Conservation (phyloP, 805 yeast genomes). For the Saccharomyces eubayanus region DNA sequence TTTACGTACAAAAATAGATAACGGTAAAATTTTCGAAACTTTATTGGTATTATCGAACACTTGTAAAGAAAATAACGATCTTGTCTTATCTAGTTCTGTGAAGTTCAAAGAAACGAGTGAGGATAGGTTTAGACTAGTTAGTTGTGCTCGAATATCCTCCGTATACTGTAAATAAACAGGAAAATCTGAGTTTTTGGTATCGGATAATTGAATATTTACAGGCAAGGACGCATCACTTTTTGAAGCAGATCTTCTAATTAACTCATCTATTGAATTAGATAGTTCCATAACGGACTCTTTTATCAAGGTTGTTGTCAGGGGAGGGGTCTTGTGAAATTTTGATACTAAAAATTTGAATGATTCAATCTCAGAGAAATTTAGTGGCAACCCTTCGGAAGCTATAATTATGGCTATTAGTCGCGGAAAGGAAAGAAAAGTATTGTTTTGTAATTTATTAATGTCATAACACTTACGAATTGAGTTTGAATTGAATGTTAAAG, state of each 20-base stretch:
- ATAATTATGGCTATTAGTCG: conserved; percentile 6
- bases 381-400: conserved; percentile 10
- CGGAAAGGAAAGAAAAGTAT: neutral
- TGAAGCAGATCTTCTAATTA: conserved; percentile 1
- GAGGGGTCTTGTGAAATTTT: neutral
- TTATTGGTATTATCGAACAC: conserved; percentile 4
- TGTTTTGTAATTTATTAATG: neutral
- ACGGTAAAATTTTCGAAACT: conserved; percentile 4
- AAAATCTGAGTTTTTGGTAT: neutral
- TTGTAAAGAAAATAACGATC: conserved; percentile 7
- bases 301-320: neutral
- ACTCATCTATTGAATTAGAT: conserved; percentile 2
- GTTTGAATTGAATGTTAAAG: neutral
- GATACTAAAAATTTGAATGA: conserved; percentile 3
- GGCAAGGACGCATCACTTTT: neutral
- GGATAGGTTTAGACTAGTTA: neutral
- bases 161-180: neutral
- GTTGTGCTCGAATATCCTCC: neutral
- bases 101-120: conserved; percentile 4
- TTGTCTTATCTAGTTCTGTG: conserved; percentile 4
- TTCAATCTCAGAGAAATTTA: conserved; percentile 3
- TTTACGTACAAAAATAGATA: conserved; percentile 2
- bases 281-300: conserved; percentile 1
- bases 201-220: neutral
- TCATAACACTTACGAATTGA: neutral